Base-by-base conservation (phyloP, 2,329 filamentous ascomycete genomes). In the Alternaria longipes region DNA sequence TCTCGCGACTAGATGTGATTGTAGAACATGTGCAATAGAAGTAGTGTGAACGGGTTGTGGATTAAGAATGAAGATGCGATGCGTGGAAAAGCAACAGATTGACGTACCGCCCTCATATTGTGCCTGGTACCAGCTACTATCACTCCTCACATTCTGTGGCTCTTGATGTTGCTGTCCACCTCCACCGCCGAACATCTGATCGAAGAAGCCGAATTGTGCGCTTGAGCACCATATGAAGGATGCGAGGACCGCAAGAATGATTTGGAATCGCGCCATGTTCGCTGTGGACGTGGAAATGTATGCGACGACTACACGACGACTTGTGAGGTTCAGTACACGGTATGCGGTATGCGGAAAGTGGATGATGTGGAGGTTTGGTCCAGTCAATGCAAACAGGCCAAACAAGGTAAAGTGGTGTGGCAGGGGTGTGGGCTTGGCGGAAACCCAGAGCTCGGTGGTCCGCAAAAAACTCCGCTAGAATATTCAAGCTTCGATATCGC, bases 121-220 rank as follows among this genome's bases (percentile, higher is more conserved):
- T 63, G 86, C 82, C 71, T 89, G 89, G 79, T 97, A 98, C 83
- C 91, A 90, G 24, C 84, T 82, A 14, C 92, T 91, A 80, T 98
- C 94, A 74, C 92, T 96, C 2, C 92, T 87, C 28, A 91, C 92
- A 78, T 97, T 95, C 73, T 92, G 90, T 26, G 89, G 84, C 56
- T 57, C 59, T 6, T 86, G 84, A 50, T 87, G 86, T 46, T 85
- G 83, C 44, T 86, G 84, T 78, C 49, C 87, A 83, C 84, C 84
- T 71, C 88, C 87, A 83, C 84, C 84, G 70, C 88, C 86, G 79
- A 99, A 98, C 92, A 98, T 97, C 73, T 98, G 93, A 78, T 97
- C 94, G 81, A 98, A 99, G 86, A 99, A 97, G 76, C 92, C 91
- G 79, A 98, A 98, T 81, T 98, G 94, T 11, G 92, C 92, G 59